phyloP scores from a whole-genome alignment of 2,329 filamentous ascomycete species.

The Neofusicoccum sp. region DNA sequence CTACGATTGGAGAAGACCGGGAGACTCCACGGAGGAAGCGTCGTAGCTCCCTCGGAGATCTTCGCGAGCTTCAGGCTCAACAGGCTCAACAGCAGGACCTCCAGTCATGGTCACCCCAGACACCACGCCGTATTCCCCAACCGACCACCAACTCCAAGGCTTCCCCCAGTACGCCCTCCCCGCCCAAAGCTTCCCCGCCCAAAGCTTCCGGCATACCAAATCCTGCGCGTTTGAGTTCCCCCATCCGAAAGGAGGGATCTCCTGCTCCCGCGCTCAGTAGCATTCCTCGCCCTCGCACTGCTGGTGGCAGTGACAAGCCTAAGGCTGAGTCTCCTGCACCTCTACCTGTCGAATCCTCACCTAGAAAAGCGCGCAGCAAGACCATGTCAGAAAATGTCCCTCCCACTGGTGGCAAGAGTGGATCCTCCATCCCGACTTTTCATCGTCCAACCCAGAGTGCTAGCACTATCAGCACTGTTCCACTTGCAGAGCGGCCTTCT shows the following conservation, averaged over 20 bases:
- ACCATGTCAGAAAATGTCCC: constrained; percentile 13
- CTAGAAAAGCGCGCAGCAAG: constrained; percentile 6
- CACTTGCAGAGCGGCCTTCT: constrained; percentile 9
- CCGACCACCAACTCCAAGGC: constrained; percentile 16
- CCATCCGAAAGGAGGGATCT: constrained; percentile 46
- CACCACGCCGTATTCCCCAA: constrained; percentile 31
- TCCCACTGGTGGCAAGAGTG: background rate
- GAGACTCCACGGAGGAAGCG: constrained; percentile 68
- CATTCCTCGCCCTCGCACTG: constrained; percentile 5
- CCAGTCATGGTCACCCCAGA: constrained; percentile 39
- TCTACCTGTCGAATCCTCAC: background rate
- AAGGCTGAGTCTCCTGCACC: background rate
- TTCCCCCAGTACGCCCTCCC: no score
- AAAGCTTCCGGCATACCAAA: constrained; percentile 38
- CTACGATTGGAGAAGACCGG: constrained; percentile 47
- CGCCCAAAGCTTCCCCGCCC: constrained; percentile 37
- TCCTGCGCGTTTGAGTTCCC: constrained; percentile 42
- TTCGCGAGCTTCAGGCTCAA: constrained; percentile 70
- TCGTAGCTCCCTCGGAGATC: constrained; percentile 86
- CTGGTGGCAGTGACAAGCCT: background rate
- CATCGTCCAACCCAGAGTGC: constrained; percentile 1
- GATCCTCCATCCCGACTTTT: constrained; percentile 5
- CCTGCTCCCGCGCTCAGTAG: constrained; percentile 25
- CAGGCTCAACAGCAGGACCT: constrained; percentile 40
- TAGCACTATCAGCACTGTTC: constrained; percentile 3